These are phyloP conservation scores for Boechera retrofracta DNA, from an alignment of 345 rosid species.

Conservation along the genomic window DNA sequence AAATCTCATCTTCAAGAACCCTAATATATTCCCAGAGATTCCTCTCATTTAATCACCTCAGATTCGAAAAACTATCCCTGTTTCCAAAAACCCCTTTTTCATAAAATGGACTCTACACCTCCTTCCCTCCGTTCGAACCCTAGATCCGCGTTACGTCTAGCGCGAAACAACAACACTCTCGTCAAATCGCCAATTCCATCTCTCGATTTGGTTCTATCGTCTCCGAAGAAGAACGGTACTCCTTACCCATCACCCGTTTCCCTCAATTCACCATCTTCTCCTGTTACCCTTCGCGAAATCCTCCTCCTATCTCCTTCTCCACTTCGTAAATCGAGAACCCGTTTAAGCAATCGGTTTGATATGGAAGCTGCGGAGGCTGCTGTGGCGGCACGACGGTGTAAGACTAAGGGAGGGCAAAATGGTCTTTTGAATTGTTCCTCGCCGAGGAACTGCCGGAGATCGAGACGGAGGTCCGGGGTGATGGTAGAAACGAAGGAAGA, in stretches of 20 bases:
- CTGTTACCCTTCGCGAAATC: slow-evolving; percentile 61
- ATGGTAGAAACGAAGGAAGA: slow-evolving; percentile 59
- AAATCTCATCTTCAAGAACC: slow-evolving; percentile 29
- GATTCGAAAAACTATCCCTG: slow-evolving; percentile 7
- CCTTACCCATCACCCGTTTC: slow-evolving; percentile 55
- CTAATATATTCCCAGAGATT: slow-evolving; percentile 36
- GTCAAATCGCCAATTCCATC: slow-evolving; percentile 51
- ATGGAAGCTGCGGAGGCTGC: slow-evolving; percentile 49
- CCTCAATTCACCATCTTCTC: slow-evolving; percentile 49
- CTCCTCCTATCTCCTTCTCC: slow-evolving; percentile 83
- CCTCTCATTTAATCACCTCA: slow-evolving; percentile 28
- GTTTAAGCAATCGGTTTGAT: slow-evolving; percentile 65
- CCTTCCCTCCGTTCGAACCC: slow-evolving; percentile 60
- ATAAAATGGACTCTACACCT: slow-evolving; percentile 59
- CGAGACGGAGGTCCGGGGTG: slow-evolving; percentile 61
- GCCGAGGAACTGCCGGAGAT: slow-evolving; percentile 67
- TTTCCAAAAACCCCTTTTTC: neutral
- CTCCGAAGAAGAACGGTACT: slow-evolving; percentile 51
- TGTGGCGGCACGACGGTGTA: slow-evolving; percentile 59
- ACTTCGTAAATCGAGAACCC: slow-evolving; percentile 63
- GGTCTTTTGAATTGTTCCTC: slow-evolving; percentile 57
- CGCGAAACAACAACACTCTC: slow-evolving; percentile 46
- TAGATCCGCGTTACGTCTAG: slow-evolving; percentile 67
- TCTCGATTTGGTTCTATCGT: slow-evolving; percentile 57
- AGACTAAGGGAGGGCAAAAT: slow-evolving; percentile 59